Conservation (phyloP, 163 green algal species). For the Scenedesmus sp. region DNA sequence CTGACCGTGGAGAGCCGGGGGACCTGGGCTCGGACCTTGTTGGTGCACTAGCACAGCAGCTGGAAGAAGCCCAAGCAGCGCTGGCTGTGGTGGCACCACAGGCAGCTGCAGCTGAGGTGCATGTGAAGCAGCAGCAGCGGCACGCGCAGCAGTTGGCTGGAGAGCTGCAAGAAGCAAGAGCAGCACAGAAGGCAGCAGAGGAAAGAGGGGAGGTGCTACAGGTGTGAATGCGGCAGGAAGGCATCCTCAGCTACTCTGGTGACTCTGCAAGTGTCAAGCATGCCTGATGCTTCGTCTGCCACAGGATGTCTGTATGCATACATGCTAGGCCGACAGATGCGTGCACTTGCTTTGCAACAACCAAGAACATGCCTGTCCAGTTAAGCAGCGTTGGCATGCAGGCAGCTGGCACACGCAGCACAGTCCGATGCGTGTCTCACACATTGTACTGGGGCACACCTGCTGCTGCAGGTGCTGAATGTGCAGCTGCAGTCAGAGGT, state of each 20-base stretch:
- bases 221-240: background rate
- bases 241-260: no score
- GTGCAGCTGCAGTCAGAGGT: slow-evolving; percentile 23
- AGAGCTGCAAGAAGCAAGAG: background rate
- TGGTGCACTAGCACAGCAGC: background rate
- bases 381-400: background rate
- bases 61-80: background rate
- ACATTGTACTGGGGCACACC: background rate
- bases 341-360: background rate
- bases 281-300: no score
- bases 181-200: slow-evolving; percentile 3
- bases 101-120: slow-evolving; percentile 6
- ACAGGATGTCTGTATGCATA: background rate
- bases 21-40: background rate
- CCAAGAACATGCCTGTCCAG: no score
- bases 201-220: slow-evolving; percentile 6
- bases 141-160: background rate
- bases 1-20: background rate
- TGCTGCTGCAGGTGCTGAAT: slow-evolving; percentile 9
- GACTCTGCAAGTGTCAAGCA: no score
- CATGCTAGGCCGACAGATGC: background rate
- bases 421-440: background rate
- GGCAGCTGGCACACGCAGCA: background rate
- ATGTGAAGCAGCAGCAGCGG: slow-evolving; percentile 20
- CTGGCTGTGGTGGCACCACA: slow-evolving; percentile 4